Conservation (phyloP, 2,329 filamentous ascomycete genomes). For the Xylariaceae sp. region DNA sequence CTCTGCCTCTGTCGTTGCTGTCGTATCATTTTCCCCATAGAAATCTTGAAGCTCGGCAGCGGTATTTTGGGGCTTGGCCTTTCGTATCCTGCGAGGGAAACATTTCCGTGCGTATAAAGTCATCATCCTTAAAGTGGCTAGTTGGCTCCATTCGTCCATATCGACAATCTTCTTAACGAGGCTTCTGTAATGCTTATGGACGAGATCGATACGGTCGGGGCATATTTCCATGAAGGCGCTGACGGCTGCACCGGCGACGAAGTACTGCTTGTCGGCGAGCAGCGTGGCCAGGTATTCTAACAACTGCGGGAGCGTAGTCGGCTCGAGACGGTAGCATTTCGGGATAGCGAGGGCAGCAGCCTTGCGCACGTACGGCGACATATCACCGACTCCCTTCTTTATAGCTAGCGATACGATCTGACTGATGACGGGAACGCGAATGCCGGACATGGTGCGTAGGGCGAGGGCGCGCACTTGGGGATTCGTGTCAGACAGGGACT, state of each 20-base stretch:
- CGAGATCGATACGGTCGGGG: constrained; percentile 77
- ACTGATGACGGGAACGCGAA: constrained; percentile 93
- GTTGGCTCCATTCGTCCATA: constrained; percentile 98
- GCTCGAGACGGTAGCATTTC: constrained; percentile 90
- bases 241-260: constrained; percentile 90
- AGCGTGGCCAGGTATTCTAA: constrained; percentile 74
- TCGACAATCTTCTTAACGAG: constrained; percentile 89
- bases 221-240: constrained; percentile 85
- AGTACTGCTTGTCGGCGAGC: constrained; percentile 88
- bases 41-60: constrained; percentile 60
- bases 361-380: constrained; percentile 90
- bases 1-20: constrained; percentile 39
- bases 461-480: constrained; percentile 88
- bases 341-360: constrained; percentile 90
- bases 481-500: constrained; percentile 88
- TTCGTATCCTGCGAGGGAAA: constrained; percentile 67
- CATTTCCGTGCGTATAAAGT: constrained; percentile 79
- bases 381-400: constrained; percentile 86
- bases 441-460: constrained; percentile 93
- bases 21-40: constrained; percentile 64
- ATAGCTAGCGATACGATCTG: constrained; percentile 96
- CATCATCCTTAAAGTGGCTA: constrained; percentile 77
- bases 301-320: constrained; percentile 76
- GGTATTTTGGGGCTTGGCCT: constrained; percentile 41
- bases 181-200: constrained; percentile 83